Conservation (phyloP, 2,329 filamentous ascomycete species). For the Colletotrichum echinochloae region DNA sequence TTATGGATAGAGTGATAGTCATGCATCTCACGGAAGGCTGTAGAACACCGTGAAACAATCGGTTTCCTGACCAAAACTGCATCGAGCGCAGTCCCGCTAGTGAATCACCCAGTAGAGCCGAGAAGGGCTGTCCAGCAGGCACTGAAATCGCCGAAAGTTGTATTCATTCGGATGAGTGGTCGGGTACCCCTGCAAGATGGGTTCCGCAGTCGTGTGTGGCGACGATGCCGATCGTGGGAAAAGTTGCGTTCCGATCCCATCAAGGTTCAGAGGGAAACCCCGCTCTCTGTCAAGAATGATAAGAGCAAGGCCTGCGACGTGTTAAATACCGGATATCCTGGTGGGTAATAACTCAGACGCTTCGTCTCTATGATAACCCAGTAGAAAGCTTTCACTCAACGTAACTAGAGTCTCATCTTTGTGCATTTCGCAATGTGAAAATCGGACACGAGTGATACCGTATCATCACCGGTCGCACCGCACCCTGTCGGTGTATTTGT, state of each 20-base stretch:
- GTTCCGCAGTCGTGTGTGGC: slow-evolving; percentile 3
- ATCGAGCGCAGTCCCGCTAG: not conserved
- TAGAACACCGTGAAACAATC: not conserved
- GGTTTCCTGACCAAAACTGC: not conserved
- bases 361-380: not conserved
- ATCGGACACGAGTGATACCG: not conserved
- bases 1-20: not conserved
- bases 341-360: not conserved
- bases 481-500: not conserved
- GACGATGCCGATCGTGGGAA: slow-evolving; percentile 5
- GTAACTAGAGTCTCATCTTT: not conserved
- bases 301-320: no score
- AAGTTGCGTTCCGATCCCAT: not conserved
- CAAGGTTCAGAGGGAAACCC: not conserved
- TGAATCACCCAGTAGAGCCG: not conserved
- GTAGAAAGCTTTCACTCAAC: not conserved
- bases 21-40: not conserved
- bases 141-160: slow-evolving; percentile 2
- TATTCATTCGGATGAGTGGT: slow-evolving; percentile 12
- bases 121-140: not conserved
- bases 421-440: not conserved
- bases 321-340: no score
- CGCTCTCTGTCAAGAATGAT: not conserved
- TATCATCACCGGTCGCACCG: not conserved
- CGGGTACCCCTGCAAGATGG: slow-evolving; percentile 22